Conservation (phyloP, 1,284 basidiomycete genomes). For the Trametes sp. region DNA sequence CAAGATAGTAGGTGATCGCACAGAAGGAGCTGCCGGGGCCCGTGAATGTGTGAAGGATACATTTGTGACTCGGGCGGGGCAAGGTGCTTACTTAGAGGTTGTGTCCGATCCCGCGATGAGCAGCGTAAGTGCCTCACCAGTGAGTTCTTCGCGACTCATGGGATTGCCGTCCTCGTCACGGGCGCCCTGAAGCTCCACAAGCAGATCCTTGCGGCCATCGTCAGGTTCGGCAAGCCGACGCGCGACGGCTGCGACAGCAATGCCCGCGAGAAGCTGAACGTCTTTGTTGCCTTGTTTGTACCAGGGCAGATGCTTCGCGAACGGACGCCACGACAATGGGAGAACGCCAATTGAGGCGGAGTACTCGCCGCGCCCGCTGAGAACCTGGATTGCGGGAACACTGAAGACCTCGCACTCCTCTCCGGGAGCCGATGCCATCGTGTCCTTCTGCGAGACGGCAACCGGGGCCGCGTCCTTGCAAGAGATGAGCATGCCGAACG, state of each 20-base stretch:
- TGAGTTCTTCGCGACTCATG: conserved; percentile 84
- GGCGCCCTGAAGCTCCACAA: conserved; percentile 80
- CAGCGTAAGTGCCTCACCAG: conserved; percentile 87
- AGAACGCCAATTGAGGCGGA: conserved; percentile 86
- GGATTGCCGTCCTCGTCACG: conserved; percentile 81
- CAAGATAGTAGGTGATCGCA: conserved; percentile 86
- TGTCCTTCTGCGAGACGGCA: conserved; percentile 54
- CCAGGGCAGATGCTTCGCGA: conserved; percentile 74
- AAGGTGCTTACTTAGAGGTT: conserved; percentile 73
- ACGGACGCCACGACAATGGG: conserved; percentile 75
- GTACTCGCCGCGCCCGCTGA: conserved; percentile 91
- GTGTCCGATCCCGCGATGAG: conserved; percentile 88
- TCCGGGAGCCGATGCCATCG: conserved; percentile 60
- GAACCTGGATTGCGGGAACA: conserved; percentile 85
- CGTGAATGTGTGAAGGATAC: too few relatives aligned
- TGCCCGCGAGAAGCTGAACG: conserved; percentile 78
- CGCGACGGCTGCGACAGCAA: conserved; percentile 84
- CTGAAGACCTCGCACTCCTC: conserved; percentile 55
- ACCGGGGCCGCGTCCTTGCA: conserved; percentile 78
- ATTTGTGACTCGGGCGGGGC: too few relatives aligned
- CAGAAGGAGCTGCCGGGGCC: conserved; percentile 79
- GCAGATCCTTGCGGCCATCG: conserved; percentile 76
- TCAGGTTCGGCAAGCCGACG: conserved; percentile 67
- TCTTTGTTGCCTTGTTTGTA: conserved; percentile 74
- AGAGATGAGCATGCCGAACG: conserved; percentile 89